A percentile compares a stretch with the other conserved stretches of the same genome.
phyloP scores from a whole-genome alignment of 192 early-diverging fungal genomes.

The Phlyctochytrium bullatum region DNA sequence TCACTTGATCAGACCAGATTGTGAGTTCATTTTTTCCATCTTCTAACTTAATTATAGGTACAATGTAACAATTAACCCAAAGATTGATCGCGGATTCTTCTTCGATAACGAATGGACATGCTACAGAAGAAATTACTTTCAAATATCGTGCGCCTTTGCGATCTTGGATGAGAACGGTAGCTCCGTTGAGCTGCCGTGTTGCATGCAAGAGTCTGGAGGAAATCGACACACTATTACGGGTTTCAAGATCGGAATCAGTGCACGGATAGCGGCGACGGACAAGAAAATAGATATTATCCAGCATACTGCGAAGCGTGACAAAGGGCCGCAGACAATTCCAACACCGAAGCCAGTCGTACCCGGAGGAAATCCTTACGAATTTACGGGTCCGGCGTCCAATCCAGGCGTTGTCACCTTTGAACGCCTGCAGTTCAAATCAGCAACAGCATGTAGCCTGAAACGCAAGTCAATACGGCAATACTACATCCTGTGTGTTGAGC shows the following conservation, averaged over 20 bases:
- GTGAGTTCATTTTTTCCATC: too few relatives aligned
- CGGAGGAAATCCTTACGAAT: conserved; percentile 35
- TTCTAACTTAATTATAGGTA: too few relatives aligned
- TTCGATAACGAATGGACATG: conserved; percentile 92
- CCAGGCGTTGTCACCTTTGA: conserved; percentile 72
- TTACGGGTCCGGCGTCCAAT: conserved; percentile 21
- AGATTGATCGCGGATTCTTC: conserved; percentile 84
- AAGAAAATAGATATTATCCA: conserved; percentile 84
- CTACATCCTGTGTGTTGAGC: conserved; percentile 74
- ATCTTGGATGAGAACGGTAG: conserved; percentile 47
- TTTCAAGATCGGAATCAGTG: conserved; percentile 75
- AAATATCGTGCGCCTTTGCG: conserved; percentile 68
- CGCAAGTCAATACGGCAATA: conserved; percentile 90
- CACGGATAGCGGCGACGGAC: conserved; percentile 69
- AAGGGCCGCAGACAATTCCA: conserved; percentile 78
- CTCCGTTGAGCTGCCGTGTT: conserved; percentile 61
- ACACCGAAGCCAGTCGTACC: conserved; percentile 23
- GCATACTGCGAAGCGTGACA: conserved; percentile 92
- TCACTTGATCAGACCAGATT: too few relatives aligned
- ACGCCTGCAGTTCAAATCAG: conserved; percentile 92
- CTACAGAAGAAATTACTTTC: conserved; percentile 94
- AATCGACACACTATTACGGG: conserved; percentile 49
- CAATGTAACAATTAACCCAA: conserved; percentile 62
- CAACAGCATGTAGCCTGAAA: conserved; percentile 93
- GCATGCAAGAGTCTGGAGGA: conserved; percentile 53